Conservation (phyloP, 176 grass and related monocot species). For the Thalia dealbata region DNA sequence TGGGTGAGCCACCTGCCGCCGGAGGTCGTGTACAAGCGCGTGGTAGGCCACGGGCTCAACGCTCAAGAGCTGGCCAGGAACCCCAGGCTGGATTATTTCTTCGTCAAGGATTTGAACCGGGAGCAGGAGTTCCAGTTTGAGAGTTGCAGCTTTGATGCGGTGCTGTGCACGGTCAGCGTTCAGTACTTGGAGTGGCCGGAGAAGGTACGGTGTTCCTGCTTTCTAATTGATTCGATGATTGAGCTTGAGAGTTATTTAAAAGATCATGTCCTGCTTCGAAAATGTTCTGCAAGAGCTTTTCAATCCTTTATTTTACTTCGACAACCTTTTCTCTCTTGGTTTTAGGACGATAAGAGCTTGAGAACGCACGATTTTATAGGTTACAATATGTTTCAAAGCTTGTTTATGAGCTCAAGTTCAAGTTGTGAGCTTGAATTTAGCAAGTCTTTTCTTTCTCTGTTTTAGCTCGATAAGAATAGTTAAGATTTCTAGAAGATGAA, state of each 20-base stretch:
- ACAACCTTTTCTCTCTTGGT: no score
- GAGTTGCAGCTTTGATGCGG: conserved; percentile 42
- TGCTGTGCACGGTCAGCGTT: conserved; percentile 74
- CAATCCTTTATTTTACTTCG: no score
- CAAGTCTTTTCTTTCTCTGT: no score
- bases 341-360: no score
- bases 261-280: neutral
- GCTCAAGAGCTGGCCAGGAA: conserved; percentile 79
- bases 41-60: conserved; percentile 86
- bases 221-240: neutral
- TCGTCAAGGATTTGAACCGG: conserved; percentile 77
- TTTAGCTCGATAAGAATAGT: no score
- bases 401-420: no score
- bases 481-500: no score
- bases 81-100: conserved; percentile 61
- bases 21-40: conserved; percentile 35
- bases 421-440: no score
- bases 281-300: neutral
- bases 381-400: no score
- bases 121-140: conserved; percentile 52
- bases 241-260: neutral
- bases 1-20: conserved; percentile 90
- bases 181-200: conserved; percentile 77
- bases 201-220: conserved; percentile 28
- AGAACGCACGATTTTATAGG: no score